Base-by-base conservation (phyloP, 2,329 filamentous ascomycete species). In the Penicillium sp. region DNA sequence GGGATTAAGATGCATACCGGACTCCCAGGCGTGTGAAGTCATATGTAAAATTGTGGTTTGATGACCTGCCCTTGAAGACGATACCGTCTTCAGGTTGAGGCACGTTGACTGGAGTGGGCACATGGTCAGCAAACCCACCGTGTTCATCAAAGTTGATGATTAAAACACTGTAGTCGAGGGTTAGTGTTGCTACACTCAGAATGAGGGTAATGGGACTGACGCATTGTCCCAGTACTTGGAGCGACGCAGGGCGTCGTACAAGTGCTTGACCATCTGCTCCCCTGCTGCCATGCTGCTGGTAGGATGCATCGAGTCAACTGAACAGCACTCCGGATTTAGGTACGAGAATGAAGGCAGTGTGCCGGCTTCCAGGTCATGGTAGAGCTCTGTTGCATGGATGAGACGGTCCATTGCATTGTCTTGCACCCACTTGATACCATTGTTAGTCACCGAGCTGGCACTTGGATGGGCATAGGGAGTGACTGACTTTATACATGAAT, bases 341-440 rank as follows among this genome's bases (percentile, higher is more conserved):
- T 78, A 79, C 21, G 82, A 80, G 73, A 85, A 89, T 73, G 90
- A 88, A 1, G 89, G 89, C n/a, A 92, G 81, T 19, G 76, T 82
- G 63, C 86, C 76, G 57, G 29, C 11, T 31, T 31, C 29, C 29
- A 31, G 11, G 29, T 31, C 29, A 31, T 31, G 74, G 65, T 87
- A 81, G 77, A 93, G 92, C 19, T 71, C 53, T 44, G 63, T 60
- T 9, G 67, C 68, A 49, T 70, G 62, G 11, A 68, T 69, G 4
- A 76, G 65, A 13, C 62, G 62, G 52, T 71, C 65, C 62, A 73
- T 70, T 49, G 68, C 69, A 46, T 74, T 71, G 50, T 75, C 68
- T 65, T 75, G 72, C 23, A 74, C 72, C 69, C 71, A 74, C 65
- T 73, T 60, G 25, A 41, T 40, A 39, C 23, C 5, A 33, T 33